A percentile compares a stretch with the other conserved stretches of the same genome.
Conservation (phyloP, 2,329 filamentous ascomycete species). For the Botrytis byssoidea region DNA sequence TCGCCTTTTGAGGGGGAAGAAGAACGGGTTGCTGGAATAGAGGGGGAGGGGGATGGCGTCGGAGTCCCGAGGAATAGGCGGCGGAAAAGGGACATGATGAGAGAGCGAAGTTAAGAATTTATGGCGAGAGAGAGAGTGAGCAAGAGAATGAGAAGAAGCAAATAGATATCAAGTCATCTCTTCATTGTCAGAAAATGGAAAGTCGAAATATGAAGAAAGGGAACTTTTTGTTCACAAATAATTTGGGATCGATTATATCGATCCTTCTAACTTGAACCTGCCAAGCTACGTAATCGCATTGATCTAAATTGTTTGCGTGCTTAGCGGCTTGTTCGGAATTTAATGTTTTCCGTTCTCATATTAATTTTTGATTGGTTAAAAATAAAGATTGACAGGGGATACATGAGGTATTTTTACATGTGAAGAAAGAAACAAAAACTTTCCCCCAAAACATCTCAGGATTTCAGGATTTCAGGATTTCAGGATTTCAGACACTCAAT, state of each 20-base stretch:
- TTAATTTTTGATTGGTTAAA: neutral
- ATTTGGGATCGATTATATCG: neutral
- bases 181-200: neutral
- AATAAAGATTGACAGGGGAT: neutral
- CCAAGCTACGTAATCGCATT: constrained; percentile 8
- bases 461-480: neutral
- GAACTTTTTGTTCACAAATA: neutral
- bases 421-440: neutral
- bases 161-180: neutral
- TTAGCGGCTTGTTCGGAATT: neutral
- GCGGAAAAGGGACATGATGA: constrained; percentile 10
- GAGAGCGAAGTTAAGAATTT: neutral
- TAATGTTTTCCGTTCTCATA: neutral
- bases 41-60: constrained; percentile 27
- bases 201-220: neutral
- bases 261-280: neutral
- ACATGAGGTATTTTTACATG: neutral
- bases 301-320: neutral
- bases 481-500: neutral
- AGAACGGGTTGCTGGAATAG: constrained; percentile 23
- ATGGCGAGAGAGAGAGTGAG: neutral
- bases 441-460: neutral
- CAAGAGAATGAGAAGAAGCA: neutral
- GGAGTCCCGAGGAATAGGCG: constrained; percentile 7
- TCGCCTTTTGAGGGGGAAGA: constrained; percentile 36